Base-by-base conservation (phyloP, 1,284 basidiomycete genomes). In the Malassezia sp. region DNA sequence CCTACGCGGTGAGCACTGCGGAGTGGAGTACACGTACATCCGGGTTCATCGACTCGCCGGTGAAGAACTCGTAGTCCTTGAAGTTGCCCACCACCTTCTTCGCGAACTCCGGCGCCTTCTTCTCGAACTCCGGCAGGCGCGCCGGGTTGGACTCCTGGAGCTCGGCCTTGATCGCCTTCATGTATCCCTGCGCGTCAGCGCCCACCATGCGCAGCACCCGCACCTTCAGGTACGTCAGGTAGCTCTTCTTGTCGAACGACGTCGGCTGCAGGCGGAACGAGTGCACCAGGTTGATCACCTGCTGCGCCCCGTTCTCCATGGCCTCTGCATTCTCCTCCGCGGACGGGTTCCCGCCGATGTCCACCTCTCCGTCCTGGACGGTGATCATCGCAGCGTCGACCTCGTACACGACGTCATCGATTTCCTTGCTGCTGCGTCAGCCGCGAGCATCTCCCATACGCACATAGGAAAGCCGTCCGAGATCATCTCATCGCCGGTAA, bases 181-280 rank as follows among this genome's bases (percentile, higher is more conserved):
- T 86, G 76, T 87, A 87, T 42, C 69, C 75, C 79, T 20, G 48
- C 10, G 5, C 5, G 32, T 35, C 27, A 24, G 27, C 6, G 7
- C 11, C 8, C 6, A 33, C 12, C 21, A 10, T 3, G 24, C 11
- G 15, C 17, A 41, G n/a, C n/a, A n/a, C n/a, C n/a, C 34, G 22
- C 7, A 48, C 39, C 56, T 95, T 97, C 69, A 97, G 80, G 74
- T 91, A 83, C 33, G 77, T 73, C 37, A 89, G 75, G 75, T 79
- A 99, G 30, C 74, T 73, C 75, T 95, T 95, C 75, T 96, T 97
- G 76, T 96, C 89, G 73, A 93, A 97, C 7, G 67, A 30, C 23
- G 87, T 91, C 29, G 72, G 38, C 70, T 85, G 80, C 54, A 99
- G 83, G 67, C 89, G 83, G 81, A 91, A 90, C 39, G 88, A 87